Evolutionary conservation across 495 filamentous ascomycete genomes (phyloP).

Genomic region (Usnea hakonensis): DNA sequence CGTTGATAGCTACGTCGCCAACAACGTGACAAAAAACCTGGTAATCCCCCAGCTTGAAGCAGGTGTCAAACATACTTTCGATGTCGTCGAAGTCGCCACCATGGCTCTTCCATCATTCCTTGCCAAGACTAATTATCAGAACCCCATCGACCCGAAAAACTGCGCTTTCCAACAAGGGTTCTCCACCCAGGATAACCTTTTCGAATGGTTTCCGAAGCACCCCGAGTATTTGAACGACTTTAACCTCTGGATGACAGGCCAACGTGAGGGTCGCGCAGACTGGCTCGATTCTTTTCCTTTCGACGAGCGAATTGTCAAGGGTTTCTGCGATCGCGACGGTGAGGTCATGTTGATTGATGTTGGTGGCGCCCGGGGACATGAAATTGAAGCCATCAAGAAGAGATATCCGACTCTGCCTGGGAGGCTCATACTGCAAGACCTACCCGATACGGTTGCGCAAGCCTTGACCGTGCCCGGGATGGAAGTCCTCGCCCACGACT

Average conservation of each 20-base stretch:
- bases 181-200: constrained; percentile 20
- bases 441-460: constrained; percentile 34
- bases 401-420: constrained; percentile 21
- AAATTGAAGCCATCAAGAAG: constrained; percentile 35
- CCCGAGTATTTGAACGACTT: constrained; percentile 30
- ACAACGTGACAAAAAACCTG: constrained; percentile 19
- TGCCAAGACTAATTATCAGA: constrained; percentile 32
- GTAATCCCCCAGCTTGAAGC: constrained; percentile 13
- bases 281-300: constrained; percentile 11
- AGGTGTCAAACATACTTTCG: constrained; percentile 27
- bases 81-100: constrained; percentile 26
- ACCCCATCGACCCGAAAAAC: constrained; percentile 30
- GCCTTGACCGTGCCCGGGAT: constrained; percentile 44
- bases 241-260: constrained; percentile 15
- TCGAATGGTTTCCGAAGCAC: constrained; percentile 22
- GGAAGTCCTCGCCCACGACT: constrained; percentile 40
- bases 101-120: constrained; percentile 36
- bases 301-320: constrained; percentile 2
- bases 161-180: constrained; percentile 29
- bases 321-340: constrained; percentile 28
- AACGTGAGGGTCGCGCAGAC: not conserved
- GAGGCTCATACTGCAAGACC: constrained; percentile 40
- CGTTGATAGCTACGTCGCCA: constrained; percentile 14
- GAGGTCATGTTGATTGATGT: constrained; percentile 45
- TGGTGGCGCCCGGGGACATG: constrained; percentile 48